Percentiles rank a stretch among this genome's conserved stretches.
Conservation (phyloP, 2,329 filamentous ascomycete genomes). For the Ophiosphaerella herpotricha region DNA sequence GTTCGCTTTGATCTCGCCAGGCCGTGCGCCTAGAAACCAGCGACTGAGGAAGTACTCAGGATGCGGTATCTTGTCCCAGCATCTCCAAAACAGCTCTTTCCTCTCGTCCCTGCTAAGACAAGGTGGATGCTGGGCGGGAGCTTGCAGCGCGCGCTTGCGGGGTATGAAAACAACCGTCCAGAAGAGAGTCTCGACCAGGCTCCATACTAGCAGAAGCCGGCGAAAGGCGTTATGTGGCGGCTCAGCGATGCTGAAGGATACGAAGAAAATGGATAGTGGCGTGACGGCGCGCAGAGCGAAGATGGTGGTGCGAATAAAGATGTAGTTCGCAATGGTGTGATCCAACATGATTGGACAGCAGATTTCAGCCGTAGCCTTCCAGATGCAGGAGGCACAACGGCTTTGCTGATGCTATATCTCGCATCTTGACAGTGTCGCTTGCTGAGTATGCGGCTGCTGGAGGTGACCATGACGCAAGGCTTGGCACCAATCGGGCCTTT, state of each 20-base stretch:
- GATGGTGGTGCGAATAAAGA: conserved; percentile 57
- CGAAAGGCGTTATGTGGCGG: conserved; percentile 31
- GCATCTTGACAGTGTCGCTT: too few species aligned
- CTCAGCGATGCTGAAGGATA: conserved; percentile 44
- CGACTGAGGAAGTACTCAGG: conserved; percentile 61
- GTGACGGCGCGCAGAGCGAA: conserved; percentile 55
- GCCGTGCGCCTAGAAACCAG: conserved; percentile 69
- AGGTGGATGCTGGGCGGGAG: conserved; percentile 56
- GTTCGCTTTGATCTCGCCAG: conserved; percentile 65
- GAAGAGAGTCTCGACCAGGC: conserved; percentile 59
- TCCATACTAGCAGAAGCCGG: conserved; percentile 50
- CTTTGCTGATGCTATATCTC: too few species aligned
- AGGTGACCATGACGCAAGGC: too few species aligned
- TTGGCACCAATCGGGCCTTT: too few species aligned
- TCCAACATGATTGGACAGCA: conserved; percentile 43
- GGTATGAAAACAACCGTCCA: conserved; percentile 60
- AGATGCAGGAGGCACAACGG: not conserved
- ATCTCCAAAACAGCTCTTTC: conserved; percentile 60
- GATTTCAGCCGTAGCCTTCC: not conserved
- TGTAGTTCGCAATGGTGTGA: conserved; percentile 44
- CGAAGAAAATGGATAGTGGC: conserved; percentile 56
- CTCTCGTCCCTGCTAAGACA: conserved; percentile 55
- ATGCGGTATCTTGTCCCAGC: conserved; percentile 60
- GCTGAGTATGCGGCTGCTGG: too few species aligned
- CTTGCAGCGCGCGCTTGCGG: conserved; percentile 57